phyloP scores from a whole-genome alignment of 768 basidiomycete species.

The Leccinum arenicola region DNA sequence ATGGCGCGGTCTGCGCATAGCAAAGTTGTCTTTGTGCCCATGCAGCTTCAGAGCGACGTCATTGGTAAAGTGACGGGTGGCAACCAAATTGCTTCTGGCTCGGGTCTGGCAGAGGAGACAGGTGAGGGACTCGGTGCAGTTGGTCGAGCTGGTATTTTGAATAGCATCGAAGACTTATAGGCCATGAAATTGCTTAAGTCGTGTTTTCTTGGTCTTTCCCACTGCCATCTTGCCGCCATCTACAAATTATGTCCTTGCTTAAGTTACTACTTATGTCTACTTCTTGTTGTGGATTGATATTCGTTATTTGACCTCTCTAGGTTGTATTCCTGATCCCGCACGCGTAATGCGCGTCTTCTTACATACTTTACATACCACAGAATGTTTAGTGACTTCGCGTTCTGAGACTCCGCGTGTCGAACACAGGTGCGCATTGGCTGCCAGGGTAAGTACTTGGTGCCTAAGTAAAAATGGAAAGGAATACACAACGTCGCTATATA shows the following conservation, averaged over 20 bases:
- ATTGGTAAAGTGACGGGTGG: conserved; percentile 41
- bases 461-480: conserved; percentile 2
- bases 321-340: conserved; percentile 14
- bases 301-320: background rate
- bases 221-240: background rate
- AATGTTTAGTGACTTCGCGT: conserved; percentile 1
- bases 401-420: background rate
- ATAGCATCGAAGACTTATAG: conserved; percentile 25
- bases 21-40: conserved; percentile 94
- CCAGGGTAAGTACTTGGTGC: background rate
- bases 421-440: background rate
- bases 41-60: conserved; percentile 82
- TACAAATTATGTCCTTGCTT: background rate
- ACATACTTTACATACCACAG: conserved; percentile 13
- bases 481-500: conserved; percentile 13
- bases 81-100: conserved; percentile 24
- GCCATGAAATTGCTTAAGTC: background rate
- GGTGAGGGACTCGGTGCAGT: conserved; percentile 25
- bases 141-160: conserved; percentile 27
- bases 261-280: background rate
- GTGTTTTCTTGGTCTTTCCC: background rate
- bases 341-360: background rate
- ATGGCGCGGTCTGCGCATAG: conserved; percentile 88
- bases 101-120: conserved; percentile 23
- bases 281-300: background rate